Conservation (phyloP, 257 asterid genomes). For the Linaria vulgaris region DNA sequence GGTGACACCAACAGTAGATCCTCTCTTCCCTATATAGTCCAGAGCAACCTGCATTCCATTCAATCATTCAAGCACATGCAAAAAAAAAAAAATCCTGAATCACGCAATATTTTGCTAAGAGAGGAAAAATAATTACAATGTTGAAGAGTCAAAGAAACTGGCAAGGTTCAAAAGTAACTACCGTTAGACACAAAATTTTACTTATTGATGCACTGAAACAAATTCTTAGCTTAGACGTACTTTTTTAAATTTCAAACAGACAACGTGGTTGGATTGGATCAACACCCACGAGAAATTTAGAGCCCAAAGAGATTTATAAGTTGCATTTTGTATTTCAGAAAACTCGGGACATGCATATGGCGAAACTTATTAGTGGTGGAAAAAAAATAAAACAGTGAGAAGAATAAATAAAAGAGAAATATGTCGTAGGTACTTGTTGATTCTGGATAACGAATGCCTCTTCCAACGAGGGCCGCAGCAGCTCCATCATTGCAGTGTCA, state of each 20-base stretch:
- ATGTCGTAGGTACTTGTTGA: slow-evolving; percentile 60
- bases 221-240: not conserved
- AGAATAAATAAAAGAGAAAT: slow-evolving; percentile 15
- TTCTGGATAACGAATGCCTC: slow-evolving; percentile 99
- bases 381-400: not conserved
- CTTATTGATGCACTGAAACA: not conserved
- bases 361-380: slow-evolving; percentile 9
- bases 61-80: not conserved
- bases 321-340: not conserved
- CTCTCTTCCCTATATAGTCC: slow-evolving; percentile 97
- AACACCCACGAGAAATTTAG: not conserved
- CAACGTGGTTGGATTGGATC: not conserved
- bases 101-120: not conserved
- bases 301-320: not conserved
- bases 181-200: not conserved
- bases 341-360: slow-evolving; percentile 12
- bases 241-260: not conserved
- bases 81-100: not conserved
- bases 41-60: slow-evolving; percentile 75
- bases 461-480: slow-evolving; percentile 93
- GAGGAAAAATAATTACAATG: not conserved
- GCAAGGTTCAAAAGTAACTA: not conserved
- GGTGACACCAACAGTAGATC: slow-evolving; percentile 95
- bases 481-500: slow-evolving; percentile 97
- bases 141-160: not conserved